phyloP scores from a whole-genome alignment of 805 yeast species.

The Yamadazyma philogaea region DNA sequence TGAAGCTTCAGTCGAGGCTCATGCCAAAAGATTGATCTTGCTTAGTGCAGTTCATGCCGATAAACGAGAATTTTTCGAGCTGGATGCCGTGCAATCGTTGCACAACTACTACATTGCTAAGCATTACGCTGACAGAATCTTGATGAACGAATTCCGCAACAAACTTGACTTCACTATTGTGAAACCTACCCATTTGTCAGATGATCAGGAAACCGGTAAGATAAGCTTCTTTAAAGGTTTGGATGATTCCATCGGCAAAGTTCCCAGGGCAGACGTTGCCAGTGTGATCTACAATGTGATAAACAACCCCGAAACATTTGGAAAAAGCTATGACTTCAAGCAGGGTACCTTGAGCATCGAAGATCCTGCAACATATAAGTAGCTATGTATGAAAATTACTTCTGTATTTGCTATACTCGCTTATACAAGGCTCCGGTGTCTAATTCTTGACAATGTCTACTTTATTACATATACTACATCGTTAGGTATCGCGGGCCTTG shows the following conservation, averaged over 20 bases:
- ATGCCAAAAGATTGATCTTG: slow-evolving; percentile 45
- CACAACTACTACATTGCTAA: slow-evolving; percentile 57
- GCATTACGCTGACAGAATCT: slow-evolving; percentile 53
- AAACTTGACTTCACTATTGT: slow-evolving; percentile 54
- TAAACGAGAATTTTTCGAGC: slow-evolving; percentile 37
- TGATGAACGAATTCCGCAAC: slow-evolving; percentile 34
- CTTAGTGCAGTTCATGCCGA: slow-evolving; percentile 57
- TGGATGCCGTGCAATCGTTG: slow-evolving; percentile 19
- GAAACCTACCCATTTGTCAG: slow-evolving; percentile 49
- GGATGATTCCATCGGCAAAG: slow-evolving; percentile 20
- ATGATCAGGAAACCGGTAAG: slow-evolving; percentile 43
- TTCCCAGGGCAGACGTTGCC: slow-evolving; percentile 59
- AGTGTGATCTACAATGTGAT: slow-evolving; percentile 36
- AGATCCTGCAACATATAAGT: not conserved
- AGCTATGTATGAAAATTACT: too few species aligned
- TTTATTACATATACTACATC: not conserved
- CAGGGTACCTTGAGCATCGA: not conserved
- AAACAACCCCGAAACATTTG: slow-evolving; percentile 33
- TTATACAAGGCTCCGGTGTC: too few species aligned
- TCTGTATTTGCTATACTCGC: too few species aligned
- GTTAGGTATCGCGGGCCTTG: not conserved
- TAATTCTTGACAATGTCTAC: too few species aligned
- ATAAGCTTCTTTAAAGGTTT: slow-evolving; percentile 30
- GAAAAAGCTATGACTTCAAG: slow-evolving; percentile 38
- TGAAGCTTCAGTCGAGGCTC: slow-evolving; percentile 49